phyloP scores from a whole-genome alignment of 2,329 filamentous ascomycete genomes.

The Xylariomycetidae sp. region DNA sequence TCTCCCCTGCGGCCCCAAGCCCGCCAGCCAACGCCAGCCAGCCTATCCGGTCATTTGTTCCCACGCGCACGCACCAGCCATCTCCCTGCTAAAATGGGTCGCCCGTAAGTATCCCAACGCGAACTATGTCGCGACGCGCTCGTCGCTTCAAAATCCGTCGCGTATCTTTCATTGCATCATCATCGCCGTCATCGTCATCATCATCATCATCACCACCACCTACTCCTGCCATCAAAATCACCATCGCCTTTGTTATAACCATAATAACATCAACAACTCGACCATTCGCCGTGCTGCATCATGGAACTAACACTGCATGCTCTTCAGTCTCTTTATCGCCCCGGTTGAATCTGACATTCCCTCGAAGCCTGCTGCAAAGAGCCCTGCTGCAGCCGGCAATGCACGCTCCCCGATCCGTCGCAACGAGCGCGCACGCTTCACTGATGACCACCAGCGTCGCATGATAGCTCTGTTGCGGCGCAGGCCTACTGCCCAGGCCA shows the following conservation, averaged over 20 bases:
- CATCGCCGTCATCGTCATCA: too few species aligned
- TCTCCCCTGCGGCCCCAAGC: background rate
- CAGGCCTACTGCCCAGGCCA: too few species aligned
- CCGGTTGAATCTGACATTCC: conserved; percentile 39
- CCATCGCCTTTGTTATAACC: too few species aligned
- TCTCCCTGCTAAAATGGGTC: conserved; percentile 33
- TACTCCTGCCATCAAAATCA: too few species aligned
- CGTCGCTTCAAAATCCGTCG: too few species aligned
- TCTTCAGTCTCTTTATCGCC: conserved; percentile 38
- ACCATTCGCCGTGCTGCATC: too few species aligned
- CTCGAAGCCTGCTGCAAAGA: conserved; percentile 29
- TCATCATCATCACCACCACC: too few species aligned
- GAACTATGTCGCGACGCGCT: background rate
- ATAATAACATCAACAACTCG: background rate
- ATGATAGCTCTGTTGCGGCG: conserved; percentile 19
- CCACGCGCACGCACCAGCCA: conserved; percentile 11
- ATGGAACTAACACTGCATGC: conserved; percentile 10
- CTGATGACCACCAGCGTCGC: conserved; percentile 26
- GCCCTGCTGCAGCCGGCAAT: conserved; percentile 15
- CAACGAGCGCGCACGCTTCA: conserved; percentile 22
- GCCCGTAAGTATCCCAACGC: conserved; percentile 37
- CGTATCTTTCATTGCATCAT: too few species aligned
- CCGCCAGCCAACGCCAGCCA: background rate
- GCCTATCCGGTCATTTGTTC: background rate
- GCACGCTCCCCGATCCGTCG: conserved; percentile 37